These are phyloP conservation scores for Leishmania mexicana DNA, from an alignment of 208 protist genomes.

Conservation along the genomic window DNA sequence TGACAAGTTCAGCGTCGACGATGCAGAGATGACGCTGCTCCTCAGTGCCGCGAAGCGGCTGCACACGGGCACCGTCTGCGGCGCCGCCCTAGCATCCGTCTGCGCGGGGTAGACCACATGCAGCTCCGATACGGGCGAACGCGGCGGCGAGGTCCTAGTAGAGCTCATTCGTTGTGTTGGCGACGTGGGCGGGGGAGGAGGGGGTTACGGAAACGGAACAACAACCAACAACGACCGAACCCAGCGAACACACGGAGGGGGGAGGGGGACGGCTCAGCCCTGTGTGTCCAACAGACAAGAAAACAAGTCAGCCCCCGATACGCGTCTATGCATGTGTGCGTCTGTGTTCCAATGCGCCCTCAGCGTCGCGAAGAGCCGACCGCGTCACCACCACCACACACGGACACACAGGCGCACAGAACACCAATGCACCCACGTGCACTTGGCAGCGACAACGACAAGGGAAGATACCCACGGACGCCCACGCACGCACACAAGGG, in stretches of 20 bases:
- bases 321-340: too few relatives aligned
- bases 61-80: not conserved
- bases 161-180: not conserved
- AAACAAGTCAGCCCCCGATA: too few relatives aligned
- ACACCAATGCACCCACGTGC: too few relatives aligned
- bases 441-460: too few relatives aligned
- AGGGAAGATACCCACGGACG: too few relatives aligned
- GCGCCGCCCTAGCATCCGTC: not conserved
- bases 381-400: not conserved
- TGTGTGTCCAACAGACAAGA: too few relatives aligned
- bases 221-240: not conserved
- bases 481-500: not conserved
- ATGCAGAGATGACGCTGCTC: not conserved
- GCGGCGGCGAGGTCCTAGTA: too few relatives aligned
- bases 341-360: too few relatives aligned
- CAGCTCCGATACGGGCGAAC: not conserved
- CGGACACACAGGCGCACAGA: not conserved
- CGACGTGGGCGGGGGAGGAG: not conserved
- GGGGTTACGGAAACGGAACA: not conserved
- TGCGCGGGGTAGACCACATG: not conserved
- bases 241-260: not conserved
- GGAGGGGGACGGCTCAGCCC: too few relatives aligned
- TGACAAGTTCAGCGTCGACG: not conserved
- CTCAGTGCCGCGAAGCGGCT: slow-evolving; percentile 27
- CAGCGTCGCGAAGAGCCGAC: too few relatives aligned